Conservation (phyloP, 768 basidiomycete species). For the Xerocomellus chrysenteron region DNA sequence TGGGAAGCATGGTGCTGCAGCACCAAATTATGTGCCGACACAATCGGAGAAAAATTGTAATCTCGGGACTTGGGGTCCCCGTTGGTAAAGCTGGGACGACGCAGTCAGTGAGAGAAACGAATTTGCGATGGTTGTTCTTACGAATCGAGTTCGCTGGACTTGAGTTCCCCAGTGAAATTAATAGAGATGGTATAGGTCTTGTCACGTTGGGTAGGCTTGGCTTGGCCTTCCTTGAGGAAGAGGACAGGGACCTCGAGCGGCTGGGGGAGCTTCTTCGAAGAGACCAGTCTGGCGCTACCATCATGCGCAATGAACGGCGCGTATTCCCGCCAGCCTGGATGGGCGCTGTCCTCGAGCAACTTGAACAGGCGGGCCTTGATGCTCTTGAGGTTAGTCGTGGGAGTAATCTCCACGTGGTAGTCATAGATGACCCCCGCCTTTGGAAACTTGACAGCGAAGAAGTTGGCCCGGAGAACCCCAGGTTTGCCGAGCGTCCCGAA, state of each 20-base stretch:
- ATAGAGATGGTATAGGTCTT: slow-evolving; percentile 42
- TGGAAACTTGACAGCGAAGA: slow-evolving; percentile 46
- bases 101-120: background rate
- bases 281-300: slow-evolving; percentile 41
- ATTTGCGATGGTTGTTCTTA: slow-evolving; percentile 21
- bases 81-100: slow-evolving; percentile 36
- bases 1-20: slow-evolving; percentile 43
- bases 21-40: slow-evolving; percentile 48
- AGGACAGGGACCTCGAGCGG: slow-evolving; percentile 34
- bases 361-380: slow-evolving; percentile 42
- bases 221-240: slow-evolving; percentile 43
- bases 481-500: slow-evolving; percentile 42
- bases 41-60: slow-evolving; percentile 43
- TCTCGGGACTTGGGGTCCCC: slow-evolving; percentile 38
- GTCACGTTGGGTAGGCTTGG: slow-evolving; percentile 26
- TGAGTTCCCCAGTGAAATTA: slow-evolving; percentile 30
- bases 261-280: slow-evolving; percentile 38
- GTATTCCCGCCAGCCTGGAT: slow-evolving; percentile 38
- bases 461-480: slow-evolving; percentile 48
- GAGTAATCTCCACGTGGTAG: slow-evolving; percentile 42
- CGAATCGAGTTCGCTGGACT: slow-evolving; percentile 31
- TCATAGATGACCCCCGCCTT: slow-evolving; percentile 40
- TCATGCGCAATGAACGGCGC: slow-evolving; percentile 42
- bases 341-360: slow-evolving; percentile 40
- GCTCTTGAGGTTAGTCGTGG: slow-evolving; percentile 35